These are phyloP conservation scores for Mortierella claussenii DNA, from an alignment of 192 early-diverging fungal species.

Conservation along the genomic window DNA sequence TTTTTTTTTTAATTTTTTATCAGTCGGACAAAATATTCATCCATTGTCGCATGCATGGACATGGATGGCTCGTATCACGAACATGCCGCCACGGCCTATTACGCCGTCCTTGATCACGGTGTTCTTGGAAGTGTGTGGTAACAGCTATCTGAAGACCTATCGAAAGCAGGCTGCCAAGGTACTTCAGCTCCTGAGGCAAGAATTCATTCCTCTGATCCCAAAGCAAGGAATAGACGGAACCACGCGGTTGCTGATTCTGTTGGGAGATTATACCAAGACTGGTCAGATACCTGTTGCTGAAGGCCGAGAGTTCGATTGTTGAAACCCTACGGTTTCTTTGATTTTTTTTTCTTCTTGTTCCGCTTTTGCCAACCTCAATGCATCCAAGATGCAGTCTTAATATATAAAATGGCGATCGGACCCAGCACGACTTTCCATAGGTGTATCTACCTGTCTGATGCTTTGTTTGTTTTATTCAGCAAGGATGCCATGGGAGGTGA, in stretches of 20 bases:
- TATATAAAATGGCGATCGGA: background rate
- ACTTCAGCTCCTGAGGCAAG: slow-evolving; percentile 6
- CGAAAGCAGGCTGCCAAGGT: slow-evolving; percentile 29
- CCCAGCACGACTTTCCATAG: no score
- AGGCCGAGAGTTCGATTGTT: slow-evolving; percentile 15
- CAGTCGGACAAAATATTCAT: slow-evolving; percentile 57
- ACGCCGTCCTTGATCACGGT: slow-evolving; percentile 68
- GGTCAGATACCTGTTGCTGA: slow-evolving; percentile 30
- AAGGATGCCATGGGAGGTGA: no score
- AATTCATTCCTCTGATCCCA: slow-evolving; percentile 34
- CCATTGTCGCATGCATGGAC: slow-evolving; percentile 72
- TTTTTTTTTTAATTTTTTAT: slow-evolving; percentile 7
- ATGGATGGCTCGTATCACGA: slow-evolving; percentile 77
- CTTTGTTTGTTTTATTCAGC: no score
- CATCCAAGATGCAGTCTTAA: background rate
- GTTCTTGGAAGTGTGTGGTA: slow-evolving; percentile 67
- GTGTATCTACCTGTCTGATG: no score
- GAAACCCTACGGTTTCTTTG: background rate
- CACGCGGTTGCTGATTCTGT: slow-evolving; percentile 18
- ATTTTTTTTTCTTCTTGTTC: slow-evolving; percentile 3
- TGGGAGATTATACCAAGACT: slow-evolving; percentile 19
- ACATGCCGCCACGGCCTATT: slow-evolving; percentile 73
- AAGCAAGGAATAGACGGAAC: slow-evolving; percentile 26
- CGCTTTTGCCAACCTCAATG: background rate
- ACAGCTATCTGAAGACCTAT: slow-evolving; percentile 21